Percentiles rank a stretch among this genome's conserved stretches.
These are phyloP conservation scores for Darksidea phi DNA, from an alignment of 495 filamentous ascomycete genomes.

Conservation along the genomic window DNA sequence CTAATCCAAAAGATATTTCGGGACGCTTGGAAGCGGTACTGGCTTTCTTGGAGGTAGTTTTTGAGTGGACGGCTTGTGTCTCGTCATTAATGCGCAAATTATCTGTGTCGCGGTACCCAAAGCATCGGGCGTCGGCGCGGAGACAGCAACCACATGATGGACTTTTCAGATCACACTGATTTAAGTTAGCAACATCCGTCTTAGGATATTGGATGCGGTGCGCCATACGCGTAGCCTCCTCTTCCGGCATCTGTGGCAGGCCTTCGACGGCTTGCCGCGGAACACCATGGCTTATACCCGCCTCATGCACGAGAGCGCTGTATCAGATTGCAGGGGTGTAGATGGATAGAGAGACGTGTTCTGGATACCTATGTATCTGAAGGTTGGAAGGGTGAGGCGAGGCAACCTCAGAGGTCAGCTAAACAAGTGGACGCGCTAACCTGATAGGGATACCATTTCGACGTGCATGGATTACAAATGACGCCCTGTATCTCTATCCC, in stretches of 20 bases:
- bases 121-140: slow-evolving; percentile 21
- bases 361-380: no score
- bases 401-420: no score
- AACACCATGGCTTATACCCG: slow-evolving; percentile 33
- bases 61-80: slow-evolving; percentile 11
- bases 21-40: not conserved
- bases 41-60: not conserved
- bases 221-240: slow-evolving; percentile 21
- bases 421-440: not conserved
- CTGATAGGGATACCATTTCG: slow-evolving; percentile 7
- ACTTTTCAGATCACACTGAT: slow-evolving; percentile 23
- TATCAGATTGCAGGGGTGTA: no score
- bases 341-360: no score
- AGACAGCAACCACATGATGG: slow-evolving; percentile 16
- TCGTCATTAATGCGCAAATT: slow-evolving; percentile 25
- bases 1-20: not conserved
- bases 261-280: slow-evolving; percentile 33
- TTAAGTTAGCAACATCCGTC: not conserved
- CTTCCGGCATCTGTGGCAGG: slow-evolving; percentile 26
- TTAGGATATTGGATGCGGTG: not conserved
- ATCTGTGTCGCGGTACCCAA: slow-evolving; percentile 27
- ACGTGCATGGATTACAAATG: no score
- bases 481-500: no score
- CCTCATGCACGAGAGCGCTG: no score
- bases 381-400: no score